phyloP scores from a whole-genome alignment of 805 yeast species.

The Schizosaccharomyces osmophilus region DNA sequence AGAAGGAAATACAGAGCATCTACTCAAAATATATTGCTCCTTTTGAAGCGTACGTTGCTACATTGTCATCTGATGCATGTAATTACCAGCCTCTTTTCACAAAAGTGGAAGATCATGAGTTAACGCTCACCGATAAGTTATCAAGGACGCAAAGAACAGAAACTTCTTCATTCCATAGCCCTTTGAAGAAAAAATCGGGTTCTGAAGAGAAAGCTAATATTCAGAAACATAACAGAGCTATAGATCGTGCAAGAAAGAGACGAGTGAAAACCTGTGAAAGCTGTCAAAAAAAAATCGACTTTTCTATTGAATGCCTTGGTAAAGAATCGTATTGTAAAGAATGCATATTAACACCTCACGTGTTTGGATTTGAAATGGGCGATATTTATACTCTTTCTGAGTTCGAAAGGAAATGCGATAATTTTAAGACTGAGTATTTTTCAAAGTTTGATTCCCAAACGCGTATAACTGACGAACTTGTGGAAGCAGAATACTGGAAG shows the following conservation, averaged over 20 bases:
- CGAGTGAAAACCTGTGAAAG: neutral
- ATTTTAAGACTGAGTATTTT: slow-evolving; percentile 25
- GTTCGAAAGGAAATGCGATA: slow-evolving; percentile 31
- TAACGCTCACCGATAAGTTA: too few species aligned
- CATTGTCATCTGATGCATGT: neutral
- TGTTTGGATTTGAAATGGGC: slow-evolving; percentile 65
- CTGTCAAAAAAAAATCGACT: neutral
- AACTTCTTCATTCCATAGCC: too few species aligned
- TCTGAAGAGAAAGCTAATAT: too few species aligned
- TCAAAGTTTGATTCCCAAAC: slow-evolving; percentile 1
- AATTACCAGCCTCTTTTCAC: neutral
- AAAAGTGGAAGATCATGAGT: neutral
- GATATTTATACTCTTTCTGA: slow-evolving; percentile 30
- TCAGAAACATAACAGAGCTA: too few species aligned
- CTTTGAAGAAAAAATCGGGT: too few species aligned
- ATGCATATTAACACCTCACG: slow-evolving; percentile 70
- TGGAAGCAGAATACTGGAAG: slow-evolving; percentile 17
- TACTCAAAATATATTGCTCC: neutral
- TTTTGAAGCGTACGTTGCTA: neutral
- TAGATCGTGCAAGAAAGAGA: too few species aligned
- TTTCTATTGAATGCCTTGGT: neutral
- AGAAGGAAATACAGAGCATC: neutral
- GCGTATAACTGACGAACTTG: slow-evolving; percentile 6
- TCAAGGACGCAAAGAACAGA: too few species aligned
- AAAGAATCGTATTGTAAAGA: slow-evolving; percentile 54